phyloP scores from a whole-genome alignment of 2,329 filamentous ascomycete species.

The Paracorniculantispora psalliotae region DNA sequence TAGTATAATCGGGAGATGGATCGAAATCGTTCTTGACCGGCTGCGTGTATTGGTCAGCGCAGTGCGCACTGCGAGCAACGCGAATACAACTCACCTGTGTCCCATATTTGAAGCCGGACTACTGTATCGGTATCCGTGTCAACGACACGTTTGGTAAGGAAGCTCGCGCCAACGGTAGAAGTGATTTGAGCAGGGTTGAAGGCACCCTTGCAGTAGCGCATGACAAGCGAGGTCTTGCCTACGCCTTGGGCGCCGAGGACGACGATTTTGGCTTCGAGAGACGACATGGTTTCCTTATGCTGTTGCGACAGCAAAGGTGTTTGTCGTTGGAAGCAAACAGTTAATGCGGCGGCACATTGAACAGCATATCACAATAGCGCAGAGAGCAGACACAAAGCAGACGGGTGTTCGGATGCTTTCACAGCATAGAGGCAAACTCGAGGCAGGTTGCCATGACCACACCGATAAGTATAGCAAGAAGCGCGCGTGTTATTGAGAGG shows the following conservation, averaged over 20 bases:
- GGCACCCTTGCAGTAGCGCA: conserved; percentile 68
- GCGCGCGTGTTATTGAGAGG: not conserved
- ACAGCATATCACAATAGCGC: not conserved
- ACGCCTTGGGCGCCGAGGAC: conserved; percentile 76
- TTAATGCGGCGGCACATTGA: not conserved
- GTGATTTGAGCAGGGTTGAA: conserved; percentile 61
- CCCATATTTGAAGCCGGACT: conserved; percentile 93
- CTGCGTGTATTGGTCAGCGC: conserved; percentile 30
- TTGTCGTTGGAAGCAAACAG: not conserved
- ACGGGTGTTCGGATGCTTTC: not conserved
- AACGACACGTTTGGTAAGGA: conserved; percentile 72
- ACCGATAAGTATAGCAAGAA: not conserved
- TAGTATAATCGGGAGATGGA: conserved; percentile 96
- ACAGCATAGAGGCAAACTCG: not conserved
- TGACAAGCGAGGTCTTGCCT: conserved; percentile 73
- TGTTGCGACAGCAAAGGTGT: not conserved
- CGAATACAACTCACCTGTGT: conserved; percentile 57
- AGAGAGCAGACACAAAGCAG: no score
- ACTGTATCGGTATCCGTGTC: conserved; percentile 81
- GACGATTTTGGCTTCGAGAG: conserved; percentile 76
- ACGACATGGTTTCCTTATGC: conserved; percentile 37
- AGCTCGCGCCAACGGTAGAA: conserved; percentile 75
- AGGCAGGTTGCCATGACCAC: not conserved
- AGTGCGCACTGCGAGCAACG: not conserved
- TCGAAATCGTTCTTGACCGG: conserved; percentile 91